Evolutionary conservation across 441 rosid species (phyloP), one percentile per base, ranked within the genome.

Genomic region (Kokia cookei): DNA sequence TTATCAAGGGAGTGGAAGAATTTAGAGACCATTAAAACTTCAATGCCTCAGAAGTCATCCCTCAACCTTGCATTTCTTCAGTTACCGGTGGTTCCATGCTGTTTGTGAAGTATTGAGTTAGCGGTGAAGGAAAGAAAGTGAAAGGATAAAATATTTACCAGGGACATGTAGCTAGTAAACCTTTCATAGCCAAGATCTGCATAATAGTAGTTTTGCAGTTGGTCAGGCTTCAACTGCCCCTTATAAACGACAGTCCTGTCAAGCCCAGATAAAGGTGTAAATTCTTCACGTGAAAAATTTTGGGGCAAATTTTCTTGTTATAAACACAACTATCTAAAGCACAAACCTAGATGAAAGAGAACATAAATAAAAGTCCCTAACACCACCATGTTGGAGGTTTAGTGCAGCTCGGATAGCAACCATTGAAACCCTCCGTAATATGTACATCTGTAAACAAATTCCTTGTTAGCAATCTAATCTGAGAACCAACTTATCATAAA

Each of bases 141-240:
- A 89, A 94, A 91, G 96, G 97, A 86, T 85, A 83, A 94, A 57
- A 83, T 88, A 91, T 81, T 96, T 96, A 94, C 99, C 99, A 96
- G 94, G 96, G 98, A 98, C 99, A 96, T 96, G 99, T 96, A 96
- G 99, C 99, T 96, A 89, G 98, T 91, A 93, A 96, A 96, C 98
- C 98, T 96, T 94, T 96, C 98, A 89, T 90, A 88, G 86, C 99
- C 99, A 86, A 96, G 94, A 84, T 96, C 99, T 69, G 94, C 97
- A 72, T 89, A 87, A 60, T 91, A 96, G 83, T 96, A 96, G 24
- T 89, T 91, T 85, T 87, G 89, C 79, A 96, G 70, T 82, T 96
- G 99, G 73, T 84, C 87, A 37, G 99, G 99, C 82, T 89, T 96
- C 77, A 96, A 63, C 85, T 96, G 99, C 66, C 99, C 99, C 77